Conservation (phyloP, 169 alveolate species). For the Plasmodium ovale region DNA sequence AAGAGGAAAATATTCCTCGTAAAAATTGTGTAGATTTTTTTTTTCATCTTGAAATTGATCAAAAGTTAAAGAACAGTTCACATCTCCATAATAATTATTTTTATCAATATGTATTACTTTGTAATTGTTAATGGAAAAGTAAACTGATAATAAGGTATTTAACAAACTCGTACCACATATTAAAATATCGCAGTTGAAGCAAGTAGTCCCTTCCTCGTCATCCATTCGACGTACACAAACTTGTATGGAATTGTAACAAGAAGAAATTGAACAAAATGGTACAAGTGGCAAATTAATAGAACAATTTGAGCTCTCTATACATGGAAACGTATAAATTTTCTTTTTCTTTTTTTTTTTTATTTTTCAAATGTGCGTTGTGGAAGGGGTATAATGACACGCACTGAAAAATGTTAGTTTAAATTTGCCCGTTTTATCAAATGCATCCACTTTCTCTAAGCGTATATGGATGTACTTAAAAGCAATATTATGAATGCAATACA, state of each 20-base stretch:
- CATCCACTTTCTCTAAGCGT: too few relatives aligned
- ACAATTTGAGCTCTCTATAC: background rate
- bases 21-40: conserved; percentile 27
- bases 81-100: conserved; percentile 59
- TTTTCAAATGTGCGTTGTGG: too few relatives aligned
- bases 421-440: too few relatives aligned
- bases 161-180: conserved; percentile 64
- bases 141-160: conserved; percentile 42
- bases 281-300: background rate
- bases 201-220: conserved; percentile 13
- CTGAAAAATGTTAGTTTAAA: too few relatives aligned
- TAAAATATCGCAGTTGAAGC: conserved; percentile 54
- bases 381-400: too few relatives aligned
- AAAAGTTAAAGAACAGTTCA: conserved; percentile 57
- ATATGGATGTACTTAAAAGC: too few relatives aligned
- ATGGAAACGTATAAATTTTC: background rate
- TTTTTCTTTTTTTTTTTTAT: background rate
- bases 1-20: conserved; percentile 53
- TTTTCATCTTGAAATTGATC: conserved; percentile 52
- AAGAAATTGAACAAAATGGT: background rate
- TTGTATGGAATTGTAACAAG: too few relatives aligned
- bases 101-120: conserved; percentile 69
- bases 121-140: conserved; percentile 51
- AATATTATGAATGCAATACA: too few relatives aligned
- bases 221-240: conserved; percentile 20